Percentiles rank a stretch among this genome's conserved stretches.
Conservation (phyloP, 2,329 filamentous ascomycete species). For the Orbilia blumenaviensis region DNA sequence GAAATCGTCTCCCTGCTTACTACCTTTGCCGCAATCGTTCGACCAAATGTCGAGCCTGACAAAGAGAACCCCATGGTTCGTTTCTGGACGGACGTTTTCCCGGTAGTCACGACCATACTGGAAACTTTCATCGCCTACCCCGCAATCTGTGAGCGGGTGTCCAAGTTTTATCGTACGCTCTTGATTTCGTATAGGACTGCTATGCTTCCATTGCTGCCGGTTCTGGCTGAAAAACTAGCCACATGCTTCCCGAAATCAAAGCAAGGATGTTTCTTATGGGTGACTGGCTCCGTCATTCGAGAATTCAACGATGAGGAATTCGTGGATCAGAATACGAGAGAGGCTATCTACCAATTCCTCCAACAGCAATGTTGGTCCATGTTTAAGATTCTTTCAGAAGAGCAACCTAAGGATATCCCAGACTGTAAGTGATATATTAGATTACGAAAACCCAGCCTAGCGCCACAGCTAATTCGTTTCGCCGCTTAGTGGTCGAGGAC, state of each 20-base stretch:
- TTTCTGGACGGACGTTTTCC: conserved; percentile 95
- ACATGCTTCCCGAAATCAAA: conserved; percentile 83
- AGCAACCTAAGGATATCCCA: conserved; percentile 67
- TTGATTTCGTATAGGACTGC: conserved; percentile 92
- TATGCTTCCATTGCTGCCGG: conserved; percentile 83
- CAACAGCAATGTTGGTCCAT: conserved; percentile 92
- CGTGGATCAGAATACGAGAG: conserved; percentile 80
- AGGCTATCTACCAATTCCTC: conserved; percentile 92
- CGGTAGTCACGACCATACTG: conserved; percentile 83
- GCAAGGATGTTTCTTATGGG: conserved; percentile 99
- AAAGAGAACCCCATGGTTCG: conserved; percentile 89
- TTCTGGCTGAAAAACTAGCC: conserved; percentile 87
- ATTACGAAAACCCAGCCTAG: not conserved
- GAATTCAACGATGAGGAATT: conserved; percentile 92
- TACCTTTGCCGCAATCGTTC: conserved; percentile 81
- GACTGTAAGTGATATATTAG: conserved; percentile 65
- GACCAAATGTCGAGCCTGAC: conserved; percentile 76
- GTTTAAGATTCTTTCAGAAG: conserved; percentile 84
- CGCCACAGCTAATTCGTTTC: conserved; percentile 46
- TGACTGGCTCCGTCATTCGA: conserved; percentile 89
- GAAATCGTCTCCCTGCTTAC: conserved; percentile 93
- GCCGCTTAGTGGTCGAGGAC: conserved; percentile 78
- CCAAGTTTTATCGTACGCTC: conserved; percentile 96
- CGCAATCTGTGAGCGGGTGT: conserved; percentile 91
- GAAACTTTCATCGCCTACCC: conserved; percentile 86